Conservation (phyloP, 75 land plant species). For the Azolla pinnata region DNA sequence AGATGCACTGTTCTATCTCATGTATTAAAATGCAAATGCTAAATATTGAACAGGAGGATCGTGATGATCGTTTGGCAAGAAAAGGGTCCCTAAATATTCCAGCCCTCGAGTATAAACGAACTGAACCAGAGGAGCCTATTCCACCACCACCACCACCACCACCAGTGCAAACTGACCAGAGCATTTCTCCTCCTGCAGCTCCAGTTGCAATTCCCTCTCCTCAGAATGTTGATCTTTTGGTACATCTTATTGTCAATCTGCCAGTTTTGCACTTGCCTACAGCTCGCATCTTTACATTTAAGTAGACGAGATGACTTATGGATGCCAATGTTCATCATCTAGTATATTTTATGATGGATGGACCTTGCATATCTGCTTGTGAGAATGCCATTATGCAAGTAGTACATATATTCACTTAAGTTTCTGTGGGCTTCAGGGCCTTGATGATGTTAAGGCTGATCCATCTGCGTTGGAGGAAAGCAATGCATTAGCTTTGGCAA, state of each 20-base stretch:
- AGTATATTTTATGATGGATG: too few relatives aligned
- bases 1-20: too few relatives aligned
- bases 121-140: constrained; percentile 32
- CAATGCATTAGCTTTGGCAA: constrained; percentile 90
- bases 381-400: neutral
- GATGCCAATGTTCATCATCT: too few relatives aligned
- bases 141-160: constrained; percentile 30
- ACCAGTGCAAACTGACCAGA: constrained; percentile 10
- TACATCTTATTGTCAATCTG: neutral
- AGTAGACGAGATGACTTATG: too few relatives aligned
- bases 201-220: neutral
- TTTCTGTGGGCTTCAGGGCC: constrained; percentile 33
- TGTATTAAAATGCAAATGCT: too few relatives aligned
- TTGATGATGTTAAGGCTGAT: constrained; percentile 52
- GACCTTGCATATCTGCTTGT: too few relatives aligned
- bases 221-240: neutral
- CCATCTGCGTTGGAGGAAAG: constrained; percentile 65
- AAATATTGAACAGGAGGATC: too few relatives aligned
- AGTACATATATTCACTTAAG: neutral
- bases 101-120: constrained; percentile 51
- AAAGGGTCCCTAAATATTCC: constrained; percentile 9
- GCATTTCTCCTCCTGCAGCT: constrained; percentile 19
- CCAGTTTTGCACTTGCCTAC: neutral
- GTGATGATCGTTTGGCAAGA: neutral
- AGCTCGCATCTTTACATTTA: too few relatives aligned